A percentile compares a stretch with the other conserved stretches of the same genome.
Evolutionary conservation across 805 yeast species (phyloP).

Genomic region (Peterozyma toletana): DNA sequence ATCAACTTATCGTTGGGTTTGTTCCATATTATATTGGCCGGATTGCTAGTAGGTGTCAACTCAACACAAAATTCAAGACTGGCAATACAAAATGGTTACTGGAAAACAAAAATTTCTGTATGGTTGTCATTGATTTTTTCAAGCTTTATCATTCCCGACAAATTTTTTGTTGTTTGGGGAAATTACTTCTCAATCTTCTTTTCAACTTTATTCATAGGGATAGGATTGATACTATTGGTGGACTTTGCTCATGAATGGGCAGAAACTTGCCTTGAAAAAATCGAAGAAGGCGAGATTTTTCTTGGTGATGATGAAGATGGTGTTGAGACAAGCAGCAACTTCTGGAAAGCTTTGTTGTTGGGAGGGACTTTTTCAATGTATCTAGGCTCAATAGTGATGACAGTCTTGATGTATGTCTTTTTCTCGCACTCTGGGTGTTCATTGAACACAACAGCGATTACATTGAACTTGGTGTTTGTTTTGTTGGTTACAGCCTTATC

Average conservation of each 20-base stretch:
- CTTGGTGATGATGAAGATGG: slow-evolving; percentile 42
- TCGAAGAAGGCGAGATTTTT: slow-evolving; percentile 67
- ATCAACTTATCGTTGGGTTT: slow-evolving; percentile 82
- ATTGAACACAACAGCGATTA: slow-evolving; percentile 84
- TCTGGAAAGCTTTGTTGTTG: slow-evolving; percentile 77
- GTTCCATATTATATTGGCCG: slow-evolving; percentile 67
- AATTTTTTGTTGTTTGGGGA: slow-evolving; percentile 84
- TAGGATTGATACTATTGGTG: slow-evolving; percentile 83
- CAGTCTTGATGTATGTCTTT: slow-evolving; percentile 71
- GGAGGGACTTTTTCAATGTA: slow-evolving; percentile 90
- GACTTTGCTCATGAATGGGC: slow-evolving; percentile 99
- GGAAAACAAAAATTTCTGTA: slow-evolving; percentile 68
- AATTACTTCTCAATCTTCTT: slow-evolving; percentile 80
- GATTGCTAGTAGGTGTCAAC: slow-evolving; percentile 61
- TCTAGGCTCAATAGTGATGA: slow-evolving; percentile 61
- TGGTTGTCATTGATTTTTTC: slow-evolving; percentile 51
- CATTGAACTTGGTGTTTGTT: slow-evolving; percentile 64
- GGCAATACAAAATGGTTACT: slow-evolving; percentile 82
- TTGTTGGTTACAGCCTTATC: slow-evolving; percentile 63
- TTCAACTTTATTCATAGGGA: slow-evolving; percentile 78
- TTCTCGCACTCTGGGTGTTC: slow-evolving; percentile 79
- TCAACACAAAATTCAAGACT: slow-evolving; percentile 76
- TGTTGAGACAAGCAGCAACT: slow-evolving; percentile 27
- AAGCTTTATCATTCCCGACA: slow-evolving; percentile 79
- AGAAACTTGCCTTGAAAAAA: slow-evolving; percentile 85